Percentiles rank a stretch among this genome's conserved stretches.
Evolutionary conservation across 2,329 filamentous ascomycete genomes (phyloP).

Genomic region (Fusarium buxicola): DNA sequence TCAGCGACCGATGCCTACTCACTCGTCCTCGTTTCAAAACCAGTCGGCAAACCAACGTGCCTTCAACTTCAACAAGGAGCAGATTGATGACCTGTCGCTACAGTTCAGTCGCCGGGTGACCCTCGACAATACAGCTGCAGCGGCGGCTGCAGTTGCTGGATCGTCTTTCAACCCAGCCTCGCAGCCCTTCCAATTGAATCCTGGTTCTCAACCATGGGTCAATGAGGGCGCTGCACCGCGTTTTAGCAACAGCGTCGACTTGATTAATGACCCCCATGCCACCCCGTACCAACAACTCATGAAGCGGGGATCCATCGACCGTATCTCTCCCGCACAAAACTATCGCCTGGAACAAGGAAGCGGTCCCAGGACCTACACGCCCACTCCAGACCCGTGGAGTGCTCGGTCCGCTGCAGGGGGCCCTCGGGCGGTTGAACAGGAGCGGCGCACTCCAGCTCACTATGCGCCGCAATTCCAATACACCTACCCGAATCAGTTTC

Average conservation of each 20-base stretch:
- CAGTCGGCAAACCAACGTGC: conserved; percentile 54
- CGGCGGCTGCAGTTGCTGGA: conserved; percentile 22
- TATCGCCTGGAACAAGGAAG: conserved; percentile 47
- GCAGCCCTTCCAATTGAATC: conserved; percentile 61
- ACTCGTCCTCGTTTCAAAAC: conserved; percentile 60
- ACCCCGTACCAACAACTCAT: conserved; percentile 31
- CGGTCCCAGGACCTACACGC: conserved; percentile 43
- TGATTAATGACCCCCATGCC: conserved; percentile 47
- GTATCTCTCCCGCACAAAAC: conserved; percentile 50
- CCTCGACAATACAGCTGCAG: conserved; percentile 48
- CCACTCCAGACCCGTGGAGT: conserved; percentile 55
- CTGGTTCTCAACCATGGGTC: conserved; percentile 60
- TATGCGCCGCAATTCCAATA: conserved; percentile 47
- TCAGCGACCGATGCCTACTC: conserved; percentile 58
- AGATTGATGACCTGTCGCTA: conserved; percentile 52
- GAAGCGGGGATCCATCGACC: conserved; percentile 55
- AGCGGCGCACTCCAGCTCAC: conserved; percentile 53
- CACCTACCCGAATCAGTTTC: conserved; percentile 44
- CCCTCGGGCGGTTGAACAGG: conserved; percentile 51
- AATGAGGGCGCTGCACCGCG: conserved; percentile 46
- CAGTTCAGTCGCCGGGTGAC: conserved; percentile 50
- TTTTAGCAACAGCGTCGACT: conserved; percentile 48
- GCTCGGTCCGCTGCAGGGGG: conserved; percentile 52
- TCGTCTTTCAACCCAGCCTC: conserved; percentile 46
- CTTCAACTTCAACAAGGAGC: conserved; percentile 53